These are phyloP conservation scores for Lactifluus volemus DNA, from an alignment of 768 basidiomycete species.

Conservation along the genomic window DNA sequence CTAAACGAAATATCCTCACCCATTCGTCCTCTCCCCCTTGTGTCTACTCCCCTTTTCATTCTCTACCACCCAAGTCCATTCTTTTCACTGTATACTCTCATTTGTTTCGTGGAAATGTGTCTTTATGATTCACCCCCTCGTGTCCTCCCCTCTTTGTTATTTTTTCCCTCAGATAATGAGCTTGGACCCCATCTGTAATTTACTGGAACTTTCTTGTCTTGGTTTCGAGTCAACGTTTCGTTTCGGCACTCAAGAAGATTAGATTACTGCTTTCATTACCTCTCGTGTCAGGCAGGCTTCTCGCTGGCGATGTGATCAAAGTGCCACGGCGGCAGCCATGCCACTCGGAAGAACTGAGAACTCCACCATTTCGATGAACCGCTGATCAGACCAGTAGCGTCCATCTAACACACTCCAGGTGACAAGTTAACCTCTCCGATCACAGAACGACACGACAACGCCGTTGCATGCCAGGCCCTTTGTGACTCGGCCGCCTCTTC, in stretches of 20 bases:
- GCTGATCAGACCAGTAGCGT: constrained; percentile 10
- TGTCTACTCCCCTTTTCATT: neutral
- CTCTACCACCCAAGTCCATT: too few relatives aligned
- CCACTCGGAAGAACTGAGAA: neutral
- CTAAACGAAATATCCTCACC: neutral
- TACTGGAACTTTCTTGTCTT: constrained; percentile 2
- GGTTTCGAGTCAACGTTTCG: neutral
- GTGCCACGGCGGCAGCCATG: constrained; percentile 3
- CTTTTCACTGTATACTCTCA: too few relatives aligned
- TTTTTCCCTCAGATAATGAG: neutral
- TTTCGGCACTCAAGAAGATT: constrained; percentile 7
- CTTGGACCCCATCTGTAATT: neutral
- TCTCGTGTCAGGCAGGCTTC: constrained; percentile 3
- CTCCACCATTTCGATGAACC: neutral
- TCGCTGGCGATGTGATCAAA: constrained; percentile 12
- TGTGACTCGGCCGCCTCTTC: too few relatives aligned
- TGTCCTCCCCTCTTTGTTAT: neutral
- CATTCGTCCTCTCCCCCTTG: neutral
- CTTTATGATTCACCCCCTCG: constrained; percentile 6
- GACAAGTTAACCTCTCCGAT: neutral
- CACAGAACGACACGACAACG: too few relatives aligned
- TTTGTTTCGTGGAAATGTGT: neutral
- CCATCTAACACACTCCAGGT: neutral
- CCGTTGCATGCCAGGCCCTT: too few relatives aligned
- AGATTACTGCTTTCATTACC: neutral